Base-by-base conservation (phyloP, 257 asterid species). In the Leonotis leonurus region DNA sequence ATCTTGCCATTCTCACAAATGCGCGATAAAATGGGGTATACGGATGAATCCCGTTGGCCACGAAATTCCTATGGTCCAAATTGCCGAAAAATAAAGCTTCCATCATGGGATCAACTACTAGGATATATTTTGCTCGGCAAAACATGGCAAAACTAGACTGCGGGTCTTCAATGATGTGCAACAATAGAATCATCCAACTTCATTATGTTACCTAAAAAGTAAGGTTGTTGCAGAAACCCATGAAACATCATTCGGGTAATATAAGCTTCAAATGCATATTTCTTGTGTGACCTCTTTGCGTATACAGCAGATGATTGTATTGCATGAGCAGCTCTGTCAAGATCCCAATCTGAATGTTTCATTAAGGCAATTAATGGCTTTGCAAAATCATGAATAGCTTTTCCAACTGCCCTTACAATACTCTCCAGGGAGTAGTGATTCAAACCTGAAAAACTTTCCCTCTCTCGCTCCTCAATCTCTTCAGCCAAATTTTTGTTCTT, bases 331-430 rank as follows among this genome's bases (percentile, higher is more conserved):
- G 95, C 94, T 64, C 44, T 60, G 76, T 84, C 95, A 20, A 89
- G 80, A 81, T 89, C 89, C 97, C 95, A 89, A 20, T 78, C 89
- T 1, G 94, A 84, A 64, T 68, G 78, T 57, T 89, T 84, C 89
- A 86, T 81, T 26, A 86, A 60, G 63, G 94, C 73, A 73, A 89
- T 86, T 43, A 89, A 76, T 6, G 95, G 95, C 86, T 86, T 89
- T 0, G 94, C 70, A 57, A 89, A 89, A 68, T 84, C 95, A 63
- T 89, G 95, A 64, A 86, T 76, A 40, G 89, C 86, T 78, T 75
- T 86, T 54, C 82, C 74, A 59, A 73, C 89, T 29, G 70, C 80
- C 75, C 68, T 75, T 35, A 73, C 83, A 59, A 71, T 75, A 69
- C 77, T 82, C 74, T 84, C 86, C 35, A 84, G 65, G 7, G 83